phyloP scores from a whole-genome alignment of 768 basidiomycete species.

The Cystobasidium ongulense region DNA sequence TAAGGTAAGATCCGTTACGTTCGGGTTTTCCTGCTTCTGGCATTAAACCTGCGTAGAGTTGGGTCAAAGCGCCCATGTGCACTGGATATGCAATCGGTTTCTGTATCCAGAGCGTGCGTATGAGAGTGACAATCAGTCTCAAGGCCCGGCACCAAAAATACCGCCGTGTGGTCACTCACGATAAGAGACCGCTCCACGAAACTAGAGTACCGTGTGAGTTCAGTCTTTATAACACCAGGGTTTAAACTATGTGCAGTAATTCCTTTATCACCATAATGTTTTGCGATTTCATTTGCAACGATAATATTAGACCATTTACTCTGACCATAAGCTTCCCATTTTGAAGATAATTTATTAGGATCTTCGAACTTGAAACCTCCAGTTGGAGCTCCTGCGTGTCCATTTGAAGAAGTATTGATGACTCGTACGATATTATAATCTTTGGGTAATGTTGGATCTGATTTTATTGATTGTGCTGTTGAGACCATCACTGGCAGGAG shows the following conservation, averaged over 20 bases:
- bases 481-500: conserved; percentile 32
- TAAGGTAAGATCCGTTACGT: not conserved
- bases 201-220: not conserved
- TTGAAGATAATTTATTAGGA: conserved; percentile 4
- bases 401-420: conserved; percentile 21
- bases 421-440: conserved; percentile 24
- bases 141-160: no score
- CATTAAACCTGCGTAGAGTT: conserved; percentile 10
- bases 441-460: not conserved
- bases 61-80: not conserved
- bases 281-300: conserved; percentile 32
- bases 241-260: conserved; percentile 29
- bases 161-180: not conserved
- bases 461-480: not conserved
- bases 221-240: conserved; percentile 29
- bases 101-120: no score
- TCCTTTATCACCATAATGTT: conserved; percentile 22
- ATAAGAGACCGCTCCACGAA: not conserved
- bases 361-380: conserved; percentile 33
- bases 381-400: conserved; percentile 9
- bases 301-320: conserved; percentile 37
- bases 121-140: not conserved
- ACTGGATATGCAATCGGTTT: not conserved
- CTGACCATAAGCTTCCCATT: conserved; percentile 31
- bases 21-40: not conserved